Percentiles rank a stretch among this genome's conserved stretches.
These are phyloP conservation scores for Leccinum obscurum DNA, from an alignment of 768 basidiomycete genomes.

Conservation along the genomic window DNA sequence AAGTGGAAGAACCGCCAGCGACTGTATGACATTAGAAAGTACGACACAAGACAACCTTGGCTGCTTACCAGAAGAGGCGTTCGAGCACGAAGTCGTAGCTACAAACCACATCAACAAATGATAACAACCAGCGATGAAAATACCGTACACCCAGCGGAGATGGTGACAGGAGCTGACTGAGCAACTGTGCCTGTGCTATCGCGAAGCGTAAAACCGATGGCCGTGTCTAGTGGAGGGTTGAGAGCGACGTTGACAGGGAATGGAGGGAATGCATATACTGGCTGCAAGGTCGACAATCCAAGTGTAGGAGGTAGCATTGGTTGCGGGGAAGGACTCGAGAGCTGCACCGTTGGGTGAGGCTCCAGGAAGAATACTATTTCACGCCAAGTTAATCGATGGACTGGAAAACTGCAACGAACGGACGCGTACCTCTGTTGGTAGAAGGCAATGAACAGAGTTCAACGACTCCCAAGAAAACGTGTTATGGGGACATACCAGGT, in stretches of 20 bases:
- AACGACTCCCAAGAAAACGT: background rate
- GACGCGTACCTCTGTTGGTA: constrained; percentile 40
- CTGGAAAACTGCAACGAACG: background rate
- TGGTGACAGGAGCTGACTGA: constrained; percentile 53
- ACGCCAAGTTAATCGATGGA: background rate
- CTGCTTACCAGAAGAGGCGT: constrained; percentile 24
- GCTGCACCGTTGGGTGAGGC: constrained; percentile 42
- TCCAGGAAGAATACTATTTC: constrained; percentile 55
- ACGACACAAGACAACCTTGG: constrained; percentile 11
- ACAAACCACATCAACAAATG: constrained; percentile 23
- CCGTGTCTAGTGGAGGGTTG: constrained; percentile 38
- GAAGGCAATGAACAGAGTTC: background rate
- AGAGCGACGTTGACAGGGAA: background rate
- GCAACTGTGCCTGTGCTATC: constrained; percentile 54
- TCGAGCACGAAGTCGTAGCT: constrained; percentile 38
- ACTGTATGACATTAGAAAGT: constrained; percentile 21
- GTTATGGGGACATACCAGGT: constrained; percentile 50
- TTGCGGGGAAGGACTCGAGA: constrained; percentile 46
- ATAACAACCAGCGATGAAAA: background rate
- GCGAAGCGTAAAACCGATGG: constrained; percentile 57
- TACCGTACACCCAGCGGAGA: constrained; percentile 52
- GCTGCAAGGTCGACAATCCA: constrained; percentile 55
- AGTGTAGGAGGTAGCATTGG: constrained; percentile 41
- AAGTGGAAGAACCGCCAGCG: constrained; percentile 25
- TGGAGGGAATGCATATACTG: constrained; percentile 33